Evolutionary conservation across 192 early-diverging fungal genomes (phyloP), one percentile per base, ranked within the genome.

Genomic region (Mortierella claussenii): DNA sequence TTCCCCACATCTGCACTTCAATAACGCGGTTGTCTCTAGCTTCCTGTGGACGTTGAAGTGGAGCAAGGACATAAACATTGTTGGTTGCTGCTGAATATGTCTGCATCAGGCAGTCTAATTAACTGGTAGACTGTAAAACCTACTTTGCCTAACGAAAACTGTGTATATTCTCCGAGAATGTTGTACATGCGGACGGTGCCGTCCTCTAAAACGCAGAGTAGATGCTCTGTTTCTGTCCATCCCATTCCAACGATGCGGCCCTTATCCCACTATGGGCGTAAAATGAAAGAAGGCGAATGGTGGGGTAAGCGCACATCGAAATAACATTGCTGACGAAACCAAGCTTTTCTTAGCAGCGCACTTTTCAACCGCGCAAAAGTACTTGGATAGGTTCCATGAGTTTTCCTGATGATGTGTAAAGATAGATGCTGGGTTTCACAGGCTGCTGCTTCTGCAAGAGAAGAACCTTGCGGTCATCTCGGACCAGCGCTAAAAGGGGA

Each of bases 231-330:
- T 30, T 86, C 87, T 32, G 92, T 95, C 98, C 98, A 99, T 60
- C 92, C 91, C 84, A 99, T 89, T 1, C 84, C 88, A n/a, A 98
- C 89, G 57, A 99, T 92, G 8, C 87, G 87, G 52, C 91, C 90
- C 62, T 91, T 94, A 53, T 95, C 95, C 90, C 94, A 97, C 89
- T 93, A 53, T 18, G 51, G 20, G 43, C 27, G 23, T 2, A 27
- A 55, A 62, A 23, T 3, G 6, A 18, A 32, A 11, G 8, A 31
- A 15, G 1, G n/a, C 15, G 18, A 32, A 15, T 10, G 18, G 4
- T 28, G n/a, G 13, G 10, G 17, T 18, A 55, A 18, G 43, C 27
- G 23, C 1, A 27, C 48, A 62, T 26, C 4, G 6, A 18, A 32
- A 11, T 1, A 31, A 15, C 3, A 31, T 18, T 5, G 28, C 1